A percentile compares a stretch with the other conserved stretches of the same genome.
Evolutionary conservation across 345 rosid genomes (phyloP).

Genomic region (Arabidopsis thaliana): TAIR10.1 NC_003074.8:8074001-8074500

Average conservation of each 20-base stretch:
- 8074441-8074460: not conserved
- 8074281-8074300: no score
- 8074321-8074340: no score
- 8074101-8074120: constrained; percentile 15
- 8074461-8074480: not conserved
- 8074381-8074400: not conserved
- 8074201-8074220: not conserved
- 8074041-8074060: constrained; percentile 27
- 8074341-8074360: no score
- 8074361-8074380: no score
- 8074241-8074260: no score
- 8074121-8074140: constrained; percentile 15
- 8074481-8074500: not conserved
- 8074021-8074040: constrained; percentile 20
- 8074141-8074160: constrained; percentile 17
- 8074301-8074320: no score
- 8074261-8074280: no score
- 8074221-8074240: no score
- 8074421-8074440: not conserved
- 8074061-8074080: constrained; percentile 14
- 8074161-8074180: not conserved
- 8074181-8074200: constrained; percentile 1
- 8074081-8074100: constrained; percentile 1
- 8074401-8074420: not conserved
- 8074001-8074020: not conserved